Conservation (phyloP, 2,329 filamentous ascomycete genomes). For the Tolypocladium pustulatum region DNA sequence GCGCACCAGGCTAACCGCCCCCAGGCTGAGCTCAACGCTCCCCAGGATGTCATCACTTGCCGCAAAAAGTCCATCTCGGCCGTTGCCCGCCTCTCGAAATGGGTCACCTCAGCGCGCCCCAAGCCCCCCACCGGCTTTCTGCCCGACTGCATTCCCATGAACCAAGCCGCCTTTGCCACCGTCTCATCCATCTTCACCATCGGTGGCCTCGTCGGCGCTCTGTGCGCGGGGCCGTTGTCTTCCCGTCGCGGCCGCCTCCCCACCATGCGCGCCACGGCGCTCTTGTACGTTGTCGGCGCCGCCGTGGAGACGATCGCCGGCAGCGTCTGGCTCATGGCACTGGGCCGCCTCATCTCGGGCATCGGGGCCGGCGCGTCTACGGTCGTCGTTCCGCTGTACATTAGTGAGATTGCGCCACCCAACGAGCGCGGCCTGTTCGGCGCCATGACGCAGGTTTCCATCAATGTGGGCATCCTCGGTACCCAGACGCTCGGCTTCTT, state of each 20-base stretch:
- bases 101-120: slow-evolving; percentile 14
- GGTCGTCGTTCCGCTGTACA: slow-evolving; percentile 89
- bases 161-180: slow-evolving; percentile 66
- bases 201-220: slow-evolving; percentile 75
- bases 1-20: neutral
- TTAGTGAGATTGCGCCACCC: slow-evolving; percentile 79
- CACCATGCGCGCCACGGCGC: slow-evolving; percentile 66
- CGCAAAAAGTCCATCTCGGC: slow-evolving; percentile 39
- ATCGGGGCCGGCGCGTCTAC: slow-evolving; percentile 80
- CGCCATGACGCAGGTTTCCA: slow-evolving; percentile 81
- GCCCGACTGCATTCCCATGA: slow-evolving; percentile 83
- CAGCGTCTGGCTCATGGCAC: slow-evolving; percentile 54
- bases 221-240: slow-evolving; percentile 69
- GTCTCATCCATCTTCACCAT: slow-evolving; percentile 87
- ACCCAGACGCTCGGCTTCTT: slow-evolving; percentile 84
- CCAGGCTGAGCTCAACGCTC: slow-evolving; percentile 84
- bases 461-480: slow-evolving; percentile 79
- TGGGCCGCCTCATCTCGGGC: slow-evolving; percentile 72
- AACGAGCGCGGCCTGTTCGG: slow-evolving; percentile 68
- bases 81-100: slow-evolving; percentile 13
- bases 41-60: slow-evolving; percentile 88
- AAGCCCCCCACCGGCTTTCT: slow-evolving; percentile 25
- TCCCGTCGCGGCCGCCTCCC: slow-evolving; percentile 65
- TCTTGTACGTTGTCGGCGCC: slow-evolving; percentile 69
- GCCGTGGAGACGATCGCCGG: slow-evolving; percentile 62